Conservation (phyloP, 805 yeast genomes). For the Candida jianshihensis region DNA sequence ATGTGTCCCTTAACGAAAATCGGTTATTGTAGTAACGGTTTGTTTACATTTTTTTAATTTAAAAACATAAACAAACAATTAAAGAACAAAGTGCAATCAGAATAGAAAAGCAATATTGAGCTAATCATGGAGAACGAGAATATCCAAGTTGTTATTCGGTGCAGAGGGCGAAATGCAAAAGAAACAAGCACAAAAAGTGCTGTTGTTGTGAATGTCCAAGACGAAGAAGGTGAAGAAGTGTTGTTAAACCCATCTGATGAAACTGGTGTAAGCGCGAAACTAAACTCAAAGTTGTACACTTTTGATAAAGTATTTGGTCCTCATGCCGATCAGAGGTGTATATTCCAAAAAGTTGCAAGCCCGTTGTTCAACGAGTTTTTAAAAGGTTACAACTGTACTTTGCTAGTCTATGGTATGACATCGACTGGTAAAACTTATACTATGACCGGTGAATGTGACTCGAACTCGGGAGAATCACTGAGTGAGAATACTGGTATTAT, state of each 20-base stretch:
- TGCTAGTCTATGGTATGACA: slow-evolving; percentile 87
- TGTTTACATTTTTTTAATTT: too few relatives aligned
- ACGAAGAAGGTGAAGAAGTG: slow-evolving; percentile 40
- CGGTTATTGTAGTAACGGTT: slow-evolving; percentile 1
- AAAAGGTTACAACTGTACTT: slow-evolving; percentile 72
- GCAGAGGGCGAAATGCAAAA: slow-evolving; percentile 53
- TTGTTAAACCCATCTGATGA: slow-evolving; percentile 37
- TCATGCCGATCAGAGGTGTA: slow-evolving; percentile 60
- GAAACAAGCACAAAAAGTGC: slow-evolving; percentile 53
- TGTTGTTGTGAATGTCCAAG: slow-evolving; percentile 50
- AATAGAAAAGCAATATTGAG: background rate
- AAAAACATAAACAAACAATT: background rate
- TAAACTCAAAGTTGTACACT: slow-evolving; percentile 49
- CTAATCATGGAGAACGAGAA: slow-evolving; percentile 32
- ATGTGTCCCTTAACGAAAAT: background rate
- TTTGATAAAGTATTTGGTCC: slow-evolving; percentile 84
- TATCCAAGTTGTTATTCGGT: slow-evolving; percentile 57
- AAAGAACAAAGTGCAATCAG: background rate
- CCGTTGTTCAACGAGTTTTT: slow-evolving; percentile 62
- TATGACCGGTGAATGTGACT: slow-evolving; percentile 61
- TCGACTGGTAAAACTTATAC: slow-evolving; percentile 85
- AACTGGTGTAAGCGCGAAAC: slow-evolving; percentile 31
- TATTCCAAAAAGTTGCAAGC: slow-evolving; percentile 62
- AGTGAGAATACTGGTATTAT: slow-evolving; percentile 57
- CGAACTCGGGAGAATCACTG: slow-evolving; percentile 24